phyloP scores from a whole-genome alignment of 2,329 filamentous ascomycete species.

The Erysiphe neolycopersici region DNA sequence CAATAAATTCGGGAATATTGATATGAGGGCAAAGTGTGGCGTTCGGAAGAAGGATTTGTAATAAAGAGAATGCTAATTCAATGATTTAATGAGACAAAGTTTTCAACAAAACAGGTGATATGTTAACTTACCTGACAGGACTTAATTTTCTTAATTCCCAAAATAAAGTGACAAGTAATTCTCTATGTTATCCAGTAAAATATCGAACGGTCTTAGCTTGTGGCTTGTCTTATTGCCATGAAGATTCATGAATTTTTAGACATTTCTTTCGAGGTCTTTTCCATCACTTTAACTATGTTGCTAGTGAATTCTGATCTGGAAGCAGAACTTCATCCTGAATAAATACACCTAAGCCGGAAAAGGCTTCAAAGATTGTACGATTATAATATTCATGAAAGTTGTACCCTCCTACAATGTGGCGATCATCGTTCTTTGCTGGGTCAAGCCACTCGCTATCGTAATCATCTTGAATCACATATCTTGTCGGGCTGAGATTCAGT shows the following conservation, averaged over 20 bases:
- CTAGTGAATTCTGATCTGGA: background rate
- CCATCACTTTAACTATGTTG: background rate
- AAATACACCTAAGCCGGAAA: constrained; percentile 69
- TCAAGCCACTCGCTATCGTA: constrained; percentile 59
- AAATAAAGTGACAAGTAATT: too few relatives aligned
- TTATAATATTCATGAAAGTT: constrained; percentile 57
- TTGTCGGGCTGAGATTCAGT: constrained; percentile 35
- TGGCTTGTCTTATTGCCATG: too few relatives aligned
- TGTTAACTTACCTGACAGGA: too few relatives aligned
- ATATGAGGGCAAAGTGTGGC: constrained; percentile 11
- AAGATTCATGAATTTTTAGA: too few relatives aligned
- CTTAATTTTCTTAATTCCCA: too few relatives aligned
- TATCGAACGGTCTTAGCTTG: too few relatives aligned
- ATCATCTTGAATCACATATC: constrained; percentile 39
- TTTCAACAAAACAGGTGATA: too few relatives aligned
- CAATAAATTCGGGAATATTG: background rate
- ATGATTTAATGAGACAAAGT: background rate
- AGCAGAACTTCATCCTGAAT: constrained; percentile 19
- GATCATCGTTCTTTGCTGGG: constrained; percentile 33
- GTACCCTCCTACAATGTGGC: constrained; percentile 57
- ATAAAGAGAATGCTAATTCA: background rate
- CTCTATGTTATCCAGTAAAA: too few relatives aligned
- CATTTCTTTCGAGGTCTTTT: too few relatives aligned
- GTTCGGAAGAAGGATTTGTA: constrained; percentile 6
- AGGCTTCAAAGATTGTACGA: constrained; percentile 64